Percentiles rank a stretch among this genome's conserved stretches.
Conservation (phyloP, 148 eudicot genomes). For the Rhododendron kiyosumense region DNA sequence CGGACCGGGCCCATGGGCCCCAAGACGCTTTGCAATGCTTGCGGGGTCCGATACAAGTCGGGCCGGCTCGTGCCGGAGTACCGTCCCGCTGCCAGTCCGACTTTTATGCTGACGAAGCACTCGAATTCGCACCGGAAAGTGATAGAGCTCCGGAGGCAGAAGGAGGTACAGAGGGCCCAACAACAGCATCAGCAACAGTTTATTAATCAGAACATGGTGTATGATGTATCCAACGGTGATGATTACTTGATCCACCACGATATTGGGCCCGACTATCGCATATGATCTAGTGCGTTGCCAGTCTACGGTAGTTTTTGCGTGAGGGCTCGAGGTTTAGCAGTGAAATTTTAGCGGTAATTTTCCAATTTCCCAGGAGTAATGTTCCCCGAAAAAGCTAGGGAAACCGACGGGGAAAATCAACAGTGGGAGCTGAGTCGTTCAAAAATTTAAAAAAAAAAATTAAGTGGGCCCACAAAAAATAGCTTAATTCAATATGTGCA, state of each 20-base stretch:
- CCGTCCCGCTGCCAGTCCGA: conserved; percentile 93
- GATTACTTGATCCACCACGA: conserved; percentile 88
- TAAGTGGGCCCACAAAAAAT: too few species aligned
- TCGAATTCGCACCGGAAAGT: conserved; percentile 94
- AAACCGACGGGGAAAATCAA: too few species aligned
- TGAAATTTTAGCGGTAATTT: not conserved
- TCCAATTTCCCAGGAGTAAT: not conserved
- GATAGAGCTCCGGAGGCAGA: conserved; percentile 84
- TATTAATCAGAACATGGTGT: conserved; percentile 38
- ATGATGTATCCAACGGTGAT: conserved; percentile 44
- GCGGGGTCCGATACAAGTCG: conserved; percentile 92
- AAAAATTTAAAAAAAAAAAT: too few species aligned
- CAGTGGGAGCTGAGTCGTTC: too few species aligned
- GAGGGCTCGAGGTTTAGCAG: not conserved
- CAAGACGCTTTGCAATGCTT: conserved; percentile 85
- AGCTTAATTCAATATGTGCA: too few species aligned
- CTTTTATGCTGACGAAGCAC: conserved; percentile 70
- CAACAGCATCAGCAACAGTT: conserved; percentile 37
- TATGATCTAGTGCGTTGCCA: conserved; percentile 31
- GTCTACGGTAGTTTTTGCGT: not conserved
- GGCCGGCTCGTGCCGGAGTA: conserved; percentile 92
- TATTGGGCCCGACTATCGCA: conserved; percentile 61
- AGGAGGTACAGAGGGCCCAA: conserved; percentile 48
- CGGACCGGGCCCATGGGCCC: conserved; percentile 94
- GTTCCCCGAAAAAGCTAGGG: not conserved